Percentiles rank a stretch among this genome's conserved stretches.
These are phyloP conservation scores for Rhizophagus prolifer DNA, from an alignment of 192 early-diverging fungal genomes.

Conservation along the genomic window DNA sequence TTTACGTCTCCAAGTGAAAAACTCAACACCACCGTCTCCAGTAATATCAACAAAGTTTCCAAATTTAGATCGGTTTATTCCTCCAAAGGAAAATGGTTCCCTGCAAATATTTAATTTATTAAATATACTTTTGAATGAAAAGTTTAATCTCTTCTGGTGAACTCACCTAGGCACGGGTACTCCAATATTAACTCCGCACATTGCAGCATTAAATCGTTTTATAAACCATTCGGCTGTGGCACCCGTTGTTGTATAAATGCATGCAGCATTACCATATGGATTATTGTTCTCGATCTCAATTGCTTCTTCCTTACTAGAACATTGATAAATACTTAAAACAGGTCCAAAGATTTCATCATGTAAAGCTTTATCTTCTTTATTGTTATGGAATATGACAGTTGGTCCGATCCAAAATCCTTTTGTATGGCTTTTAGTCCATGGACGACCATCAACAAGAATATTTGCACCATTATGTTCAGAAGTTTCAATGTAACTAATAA, in stretches of 20 bases:
- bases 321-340: conserved; percentile 64
- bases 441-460: conserved; percentile 72
- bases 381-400: conserved; percentile 62
- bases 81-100: conserved; percentile 84
- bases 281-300: conserved; percentile 74
- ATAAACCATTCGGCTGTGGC: conserved; percentile 68
- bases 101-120: conserved; percentile 27
- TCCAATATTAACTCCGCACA: conserved; percentile 72
- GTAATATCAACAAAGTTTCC: conserved; percentile 71
- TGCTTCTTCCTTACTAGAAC: conserved; percentile 58
- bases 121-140: not conserved
- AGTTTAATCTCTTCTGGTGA: no score
- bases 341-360: conserved; percentile 86
- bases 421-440: conserved; percentile 34
- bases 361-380: conserved; percentile 59
- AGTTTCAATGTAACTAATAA: conserved; percentile 62
- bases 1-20: conserved; percentile 72
- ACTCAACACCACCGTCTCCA: conserved; percentile 69
- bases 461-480: conserved; percentile 52
- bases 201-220: conserved; percentile 69
- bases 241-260: conserved; percentile 48
- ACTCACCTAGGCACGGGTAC: not conserved
- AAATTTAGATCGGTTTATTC: conserved; percentile 67
- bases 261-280: conserved; percentile 68
- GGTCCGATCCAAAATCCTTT: conserved; percentile 75